phyloP scores from a whole-genome alignment of 1,139 yeast genomes.

The Candida labiduridarum region DNA sequence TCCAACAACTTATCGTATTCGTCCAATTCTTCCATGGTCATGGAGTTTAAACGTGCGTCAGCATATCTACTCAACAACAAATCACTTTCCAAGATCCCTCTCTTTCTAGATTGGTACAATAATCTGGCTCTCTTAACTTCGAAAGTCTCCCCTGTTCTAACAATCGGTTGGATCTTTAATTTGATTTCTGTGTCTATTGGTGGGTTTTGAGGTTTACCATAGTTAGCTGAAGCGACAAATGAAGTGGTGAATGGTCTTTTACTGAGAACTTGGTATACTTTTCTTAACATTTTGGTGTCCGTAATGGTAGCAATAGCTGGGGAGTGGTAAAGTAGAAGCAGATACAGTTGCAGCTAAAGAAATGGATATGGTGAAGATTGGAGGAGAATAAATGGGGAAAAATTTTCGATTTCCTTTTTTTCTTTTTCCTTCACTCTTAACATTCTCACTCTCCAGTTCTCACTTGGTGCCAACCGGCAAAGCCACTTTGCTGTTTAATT shows the following conservation, averaged over 20 bases:
- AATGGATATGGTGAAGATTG: background rate
- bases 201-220: constrained; percentile 51
- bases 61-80: constrained; percentile 84
- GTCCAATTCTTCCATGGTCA: constrained; percentile 69
- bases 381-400: background rate
- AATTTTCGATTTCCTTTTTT: background rate
- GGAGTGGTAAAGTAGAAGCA: background rate
- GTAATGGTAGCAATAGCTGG: too few relatives aligned
- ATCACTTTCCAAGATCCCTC: constrained; percentile 96
- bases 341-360: background rate
- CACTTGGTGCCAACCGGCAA: too few relatives aligned
- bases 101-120: constrained; percentile 87
- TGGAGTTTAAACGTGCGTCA: constrained; percentile 60
- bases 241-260: constrained; percentile 16
- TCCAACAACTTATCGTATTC: constrained; percentile 87
- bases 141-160: constrained; percentile 71
- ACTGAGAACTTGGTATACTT: background rate
- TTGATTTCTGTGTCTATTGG: constrained; percentile 25
- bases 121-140: constrained; percentile 83
- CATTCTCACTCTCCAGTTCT: background rate
- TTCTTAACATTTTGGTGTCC: constrained; percentile 5
- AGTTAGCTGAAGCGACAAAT: constrained; percentile 27
- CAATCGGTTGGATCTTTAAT: constrained; percentile 72
- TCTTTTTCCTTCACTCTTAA: background rate
- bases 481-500: background rate